phyloP scores from a whole-genome alignment of 2,329 filamentous ascomycete genomes.

The Aspergillus sp. region DNA sequence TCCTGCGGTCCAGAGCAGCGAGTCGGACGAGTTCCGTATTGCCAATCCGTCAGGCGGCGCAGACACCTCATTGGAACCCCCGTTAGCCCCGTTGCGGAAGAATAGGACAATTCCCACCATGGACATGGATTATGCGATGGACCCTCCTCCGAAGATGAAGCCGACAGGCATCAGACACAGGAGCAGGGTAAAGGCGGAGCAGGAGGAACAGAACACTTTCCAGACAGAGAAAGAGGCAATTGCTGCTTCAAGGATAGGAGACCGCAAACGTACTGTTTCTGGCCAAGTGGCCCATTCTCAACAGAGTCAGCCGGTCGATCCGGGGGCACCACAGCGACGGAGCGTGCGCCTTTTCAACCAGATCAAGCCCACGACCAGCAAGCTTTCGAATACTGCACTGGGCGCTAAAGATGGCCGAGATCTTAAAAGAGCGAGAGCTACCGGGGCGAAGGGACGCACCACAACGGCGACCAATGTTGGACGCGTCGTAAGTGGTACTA shows the following conservation, averaged over 20 bases:
- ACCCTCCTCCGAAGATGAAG: conserved; percentile 57
- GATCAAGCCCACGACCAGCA: conserved; percentile 56
- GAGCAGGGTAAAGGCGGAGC: conserved; percentile 29
- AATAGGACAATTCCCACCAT: conserved; percentile 46
- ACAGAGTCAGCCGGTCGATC: conserved; percentile 52
- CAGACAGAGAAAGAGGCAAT: conserved; percentile 23
- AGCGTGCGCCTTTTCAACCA: conserved; percentile 65
- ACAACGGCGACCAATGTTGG: conserved; percentile 64
- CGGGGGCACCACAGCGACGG: conserved; percentile 54
- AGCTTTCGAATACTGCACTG: conserved; percentile 51
- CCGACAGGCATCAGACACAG: conserved; percentile 39
- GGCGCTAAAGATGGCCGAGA: conserved; percentile 59
- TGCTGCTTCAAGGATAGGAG: conserved; percentile 35
- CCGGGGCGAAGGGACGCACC: conserved; percentile 57
- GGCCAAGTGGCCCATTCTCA: conserved; percentile 55
- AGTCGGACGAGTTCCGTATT: conserved; percentile 31
- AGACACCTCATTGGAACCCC: conserved; percentile 32
- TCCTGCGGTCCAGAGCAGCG: conserved; percentile 44
- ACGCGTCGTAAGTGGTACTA: conserved; percentile 80
- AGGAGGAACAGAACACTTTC: conserved; percentile 30
- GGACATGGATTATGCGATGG: conserved; percentile 42
- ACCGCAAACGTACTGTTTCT: conserved; percentile 86
- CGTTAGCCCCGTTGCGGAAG: conserved; percentile 38
- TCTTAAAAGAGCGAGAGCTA: conserved; percentile 74
- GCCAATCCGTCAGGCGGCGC: conserved; percentile 20